Conservation (phyloP, 2,329 filamentous ascomycete species). For the Scytalidium sp. region DNA sequence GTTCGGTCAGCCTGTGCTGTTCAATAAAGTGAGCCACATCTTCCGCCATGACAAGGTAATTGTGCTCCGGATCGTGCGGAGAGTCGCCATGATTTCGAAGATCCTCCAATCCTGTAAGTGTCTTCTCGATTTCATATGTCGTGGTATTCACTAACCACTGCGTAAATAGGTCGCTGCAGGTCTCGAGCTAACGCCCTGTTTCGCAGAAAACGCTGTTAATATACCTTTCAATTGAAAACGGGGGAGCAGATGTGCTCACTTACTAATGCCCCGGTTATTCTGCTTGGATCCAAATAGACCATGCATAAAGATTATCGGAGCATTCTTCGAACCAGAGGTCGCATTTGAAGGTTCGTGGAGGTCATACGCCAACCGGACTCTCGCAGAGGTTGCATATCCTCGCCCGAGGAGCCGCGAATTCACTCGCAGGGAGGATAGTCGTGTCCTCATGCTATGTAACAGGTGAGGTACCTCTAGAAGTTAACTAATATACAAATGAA, state of each 20-base stretch:
- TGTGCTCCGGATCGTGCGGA: constrained; percentile 71
- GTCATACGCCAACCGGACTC: constrained; percentile 55
- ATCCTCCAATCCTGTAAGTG: constrained; percentile 52
- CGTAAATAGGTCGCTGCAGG: constrained; percentile 76
- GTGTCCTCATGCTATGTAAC: background rate
- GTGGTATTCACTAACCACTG: constrained; percentile 56
- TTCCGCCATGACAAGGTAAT: constrained; percentile 78
- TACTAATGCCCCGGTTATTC: constrained; percentile 93
- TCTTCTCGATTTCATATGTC: background rate
- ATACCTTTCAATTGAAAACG: background rate
- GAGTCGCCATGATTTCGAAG: constrained; percentile 92
- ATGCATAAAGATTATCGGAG: constrained; percentile 83
- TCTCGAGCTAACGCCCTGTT: constrained; percentile 75
- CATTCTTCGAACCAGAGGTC: constrained; percentile 37
- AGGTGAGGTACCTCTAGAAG: background rate
- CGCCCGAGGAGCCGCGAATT: background rate
- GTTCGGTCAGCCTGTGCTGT: constrained; percentile 64
- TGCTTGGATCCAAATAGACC: constrained; percentile 93
- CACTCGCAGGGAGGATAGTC: background rate
- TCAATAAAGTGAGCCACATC: constrained; percentile 79
- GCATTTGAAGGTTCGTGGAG: constrained; percentile 58
- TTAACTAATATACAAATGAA: no score
- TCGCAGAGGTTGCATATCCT: constrained; percentile 7
- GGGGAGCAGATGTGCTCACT: constrained; percentile 49
- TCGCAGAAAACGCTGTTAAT: constrained; percentile 9